Evolutionary conservation across 1,139 yeast genomes (phyloP), one percentile per base, ranked within the genome.

Genomic region (Candida frijolesensis): DNA sequence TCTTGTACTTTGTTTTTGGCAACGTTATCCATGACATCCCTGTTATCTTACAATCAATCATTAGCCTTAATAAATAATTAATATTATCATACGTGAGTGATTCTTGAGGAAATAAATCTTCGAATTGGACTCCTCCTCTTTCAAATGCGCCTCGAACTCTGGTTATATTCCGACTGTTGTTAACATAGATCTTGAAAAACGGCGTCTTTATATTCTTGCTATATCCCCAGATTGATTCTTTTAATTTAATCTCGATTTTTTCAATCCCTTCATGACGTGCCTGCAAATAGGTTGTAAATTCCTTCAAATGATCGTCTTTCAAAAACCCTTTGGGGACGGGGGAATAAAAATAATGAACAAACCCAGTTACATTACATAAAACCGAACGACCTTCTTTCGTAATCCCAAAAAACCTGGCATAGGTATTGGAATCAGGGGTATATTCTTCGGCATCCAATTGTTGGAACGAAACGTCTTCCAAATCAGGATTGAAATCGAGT

Each of bases 21-120:
- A 94, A 76, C 0, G 97, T 89, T 42, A 95, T 78, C 99, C 99
- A 95, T 25, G 96, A 88, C 99, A 95, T 94, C 44, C 99, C 99
- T 0, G 94, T 88, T 54, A 89, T 86, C 48, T 86, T 82, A 67
- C 96, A 86, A 68, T 95, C 99, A 47, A 94, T 84, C 96, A 95
- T 91, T 65, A 92, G 75, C 58, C 99, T 77, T 54, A 95, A 69
- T 45, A 90, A 77, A 65, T 87, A 95, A 52, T 91, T 90, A 56
- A 95, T 84, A 64, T 94, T 95, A 67, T 95, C 99, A 64, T 86
- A 95, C 0, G 97, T 83, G 57, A 87, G 84, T 42, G 82, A 74
- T 42, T 81, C 80, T 1, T 79, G 71, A 18, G 82, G 80, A 65
- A 87, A 87, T 49, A 82, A 69, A 46, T 78, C 80, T 48, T 85